These are phyloP conservation scores for Sisymbrium irio DNA, from an alignment of 345 rosid species.

Conservation along the genomic window DNA sequence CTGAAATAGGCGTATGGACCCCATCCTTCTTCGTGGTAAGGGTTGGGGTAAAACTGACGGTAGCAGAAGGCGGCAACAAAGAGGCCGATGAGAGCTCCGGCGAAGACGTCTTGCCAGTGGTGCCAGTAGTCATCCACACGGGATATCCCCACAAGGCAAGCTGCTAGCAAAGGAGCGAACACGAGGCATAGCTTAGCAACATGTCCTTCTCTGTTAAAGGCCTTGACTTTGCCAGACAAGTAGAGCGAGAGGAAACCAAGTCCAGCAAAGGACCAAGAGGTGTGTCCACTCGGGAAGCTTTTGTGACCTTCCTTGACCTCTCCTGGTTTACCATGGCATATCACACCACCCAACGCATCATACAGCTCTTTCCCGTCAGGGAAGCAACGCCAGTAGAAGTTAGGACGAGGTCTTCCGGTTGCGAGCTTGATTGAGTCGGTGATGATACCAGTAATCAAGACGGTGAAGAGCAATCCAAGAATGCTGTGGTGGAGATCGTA, in stretches of 20 bases:
- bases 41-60: constrained; percentile 62
- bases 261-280: constrained; percentile 90
- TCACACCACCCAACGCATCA: constrained; percentile 57
- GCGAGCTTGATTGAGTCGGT: constrained; percentile 76
- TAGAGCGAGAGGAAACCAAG: constrained; percentile 69
- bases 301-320: constrained; percentile 78
- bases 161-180: constrained; percentile 57
- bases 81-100: constrained; percentile 72
- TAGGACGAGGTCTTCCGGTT: constrained; percentile 84
- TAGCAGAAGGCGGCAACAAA: constrained; percentile 56
- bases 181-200: constrained; percentile 72
- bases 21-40: constrained; percentile 65
- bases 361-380: constrained; percentile 75
- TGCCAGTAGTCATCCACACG: constrained; percentile 90
- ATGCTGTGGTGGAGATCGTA: constrained; percentile 82
- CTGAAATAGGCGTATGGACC: constrained; percentile 63
- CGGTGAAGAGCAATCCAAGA: constrained; percentile 68
- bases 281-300: constrained; percentile 91
- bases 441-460: constrained; percentile 65
- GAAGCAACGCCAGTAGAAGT: constrained; percentile 97
- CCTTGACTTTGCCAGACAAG: constrained; percentile 70
- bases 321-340: constrained; percentile 60
- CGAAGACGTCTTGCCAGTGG: constrained; percentile 86
- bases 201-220: constrained; percentile 67
- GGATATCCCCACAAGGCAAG: constrained; percentile 75